Evolutionary conservation across 2,329 filamentous ascomycete genomes (phyloP).

Genomic region (Cercospora citrullina): DNA sequence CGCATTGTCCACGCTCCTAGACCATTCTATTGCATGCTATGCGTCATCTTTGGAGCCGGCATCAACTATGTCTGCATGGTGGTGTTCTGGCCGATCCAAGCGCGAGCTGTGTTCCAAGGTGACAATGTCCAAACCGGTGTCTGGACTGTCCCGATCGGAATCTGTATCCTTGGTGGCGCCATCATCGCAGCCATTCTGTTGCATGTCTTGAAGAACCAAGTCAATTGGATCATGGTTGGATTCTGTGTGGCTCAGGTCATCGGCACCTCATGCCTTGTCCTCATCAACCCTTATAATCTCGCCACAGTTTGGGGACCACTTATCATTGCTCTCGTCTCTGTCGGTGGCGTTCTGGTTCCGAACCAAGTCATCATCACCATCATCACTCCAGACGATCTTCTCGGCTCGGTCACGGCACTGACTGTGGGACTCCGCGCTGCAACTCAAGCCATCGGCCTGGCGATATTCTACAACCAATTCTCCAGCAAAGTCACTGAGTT

Average conservation of each 20-base stretch:
- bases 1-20: neutral
- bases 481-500: constrained; percentile 4
- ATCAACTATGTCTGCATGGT: constrained; percentile 8
- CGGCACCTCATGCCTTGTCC: neutral
- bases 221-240: neutral
- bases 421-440: constrained; percentile 5
- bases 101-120: neutral
- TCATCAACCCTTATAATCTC: constrained; percentile 2
- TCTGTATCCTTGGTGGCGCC: constrained; percentile 1
- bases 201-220: constrained; percentile 1
- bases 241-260: neutral
- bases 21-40: neutral
- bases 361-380: constrained; percentile 15
- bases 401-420: constrained; percentile 9
- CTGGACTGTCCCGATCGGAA: neutral
- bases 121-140: neutral
- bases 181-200: neutral
- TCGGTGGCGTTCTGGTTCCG: constrained; percentile 8
- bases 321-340: constrained; percentile 3
- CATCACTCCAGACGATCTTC: constrained; percentile 10
- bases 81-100: neutral
- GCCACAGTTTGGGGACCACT: constrained; percentile 6
- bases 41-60: constrained; percentile 4
- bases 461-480: constrained; percentile 11
- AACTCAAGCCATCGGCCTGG: constrained; percentile 7